Base-by-base conservation (phyloP, 2,329 filamentous ascomycete genomes). In the Phialophora macrospora region DNA sequence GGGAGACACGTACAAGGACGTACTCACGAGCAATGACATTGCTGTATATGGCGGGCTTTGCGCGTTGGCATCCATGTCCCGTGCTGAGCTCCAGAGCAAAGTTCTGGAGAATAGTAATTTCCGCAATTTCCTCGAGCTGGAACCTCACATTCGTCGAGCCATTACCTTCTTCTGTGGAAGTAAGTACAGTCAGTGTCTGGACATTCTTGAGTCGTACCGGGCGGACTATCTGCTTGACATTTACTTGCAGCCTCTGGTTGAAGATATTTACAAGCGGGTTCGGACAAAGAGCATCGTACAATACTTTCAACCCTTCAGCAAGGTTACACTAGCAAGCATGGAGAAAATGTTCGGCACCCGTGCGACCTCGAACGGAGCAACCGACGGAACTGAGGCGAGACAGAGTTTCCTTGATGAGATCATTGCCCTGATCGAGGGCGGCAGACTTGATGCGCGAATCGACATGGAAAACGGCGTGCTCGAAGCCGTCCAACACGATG, bases 61-160 rank as follows among this genome's bases (percentile, higher is more conserved):
- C 70, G 92, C 95, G 5, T 85, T 99, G 26, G 94, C 94, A 28
- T 93, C 92, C 1, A 96, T 98, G 90, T 85, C 91, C 66, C 87
- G 95, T 55, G 81, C 83, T 7, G 88, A 92, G 67, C 83, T 99
- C 24, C 90, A 95, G 76, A 80, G 79, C 5, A 82, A 83, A 6
- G 92, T 98, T 2, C 85, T 99, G 0, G 91, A 95, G 44, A 96
- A 92, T 74, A 81, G 82, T 38, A 82, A 84, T 11, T 99, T 99
- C 80, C 90, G 95, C 60, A 87, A 86, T 54, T 97, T 95, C 75
- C 85, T 99, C 14, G 95, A 98, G 76, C 84, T 96, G 0, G 95
- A 98, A 78, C 93, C 94, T 3, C 94, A 98, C 74, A 90, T 99
- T 68, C 91, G 95, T 69, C 93, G 93, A 65, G 94, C 95, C 12